Evolutionary conservation across 1,139 yeast genomes (phyloP).

Genomic region (Hemisphaericaspora xylofermentans): DNA sequence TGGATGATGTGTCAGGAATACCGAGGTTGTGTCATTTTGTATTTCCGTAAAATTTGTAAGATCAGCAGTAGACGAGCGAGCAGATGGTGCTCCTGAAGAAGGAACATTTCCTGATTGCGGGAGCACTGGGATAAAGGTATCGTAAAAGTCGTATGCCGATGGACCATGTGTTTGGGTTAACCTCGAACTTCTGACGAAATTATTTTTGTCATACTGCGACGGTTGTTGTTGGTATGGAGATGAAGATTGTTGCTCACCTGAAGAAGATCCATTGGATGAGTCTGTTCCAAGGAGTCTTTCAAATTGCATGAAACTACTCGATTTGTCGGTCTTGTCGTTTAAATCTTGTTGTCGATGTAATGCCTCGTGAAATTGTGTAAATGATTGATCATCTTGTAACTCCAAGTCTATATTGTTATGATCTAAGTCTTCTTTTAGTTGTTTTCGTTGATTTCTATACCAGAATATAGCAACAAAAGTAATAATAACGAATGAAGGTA

Average conservation of each 20-base stretch:
- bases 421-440: conserved; percentile 31
- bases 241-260: conserved; percentile 5
- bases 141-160: conserved; percentile 45
- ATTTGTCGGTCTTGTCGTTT: conserved; percentile 15
- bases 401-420: conserved; percentile 37
- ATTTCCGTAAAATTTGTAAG: conserved; percentile 4
- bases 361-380: conserved; percentile 38
- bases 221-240: conserved; percentile 1
- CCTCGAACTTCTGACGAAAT: conserved; percentile 6
- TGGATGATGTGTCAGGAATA: not conserved
- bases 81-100: not conserved
- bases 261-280: conserved; percentile 7
- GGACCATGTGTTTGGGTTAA: conserved; percentile 23
- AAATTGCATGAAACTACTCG: not conserved
- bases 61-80: conserved; percentile 7
- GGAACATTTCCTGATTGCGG: conserved; percentile 14
- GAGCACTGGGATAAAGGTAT: conserved; percentile 42
- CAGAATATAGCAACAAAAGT: conserved; percentile 24
- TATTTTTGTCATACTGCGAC: conserved; percentile 4
- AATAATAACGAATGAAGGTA: conserved; percentile 35
- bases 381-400: conserved; percentile 39
- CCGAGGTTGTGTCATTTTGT: conserved; percentile 5
- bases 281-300: not conserved
- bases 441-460: conserved; percentile 33
- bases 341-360: conserved; percentile 21